Percentiles rank a stretch among this genome's conserved stretches.
Evolutionary conservation across 352 stramenopile species (phyloP).

Genomic region (Sclerospora graminicola): DNA sequence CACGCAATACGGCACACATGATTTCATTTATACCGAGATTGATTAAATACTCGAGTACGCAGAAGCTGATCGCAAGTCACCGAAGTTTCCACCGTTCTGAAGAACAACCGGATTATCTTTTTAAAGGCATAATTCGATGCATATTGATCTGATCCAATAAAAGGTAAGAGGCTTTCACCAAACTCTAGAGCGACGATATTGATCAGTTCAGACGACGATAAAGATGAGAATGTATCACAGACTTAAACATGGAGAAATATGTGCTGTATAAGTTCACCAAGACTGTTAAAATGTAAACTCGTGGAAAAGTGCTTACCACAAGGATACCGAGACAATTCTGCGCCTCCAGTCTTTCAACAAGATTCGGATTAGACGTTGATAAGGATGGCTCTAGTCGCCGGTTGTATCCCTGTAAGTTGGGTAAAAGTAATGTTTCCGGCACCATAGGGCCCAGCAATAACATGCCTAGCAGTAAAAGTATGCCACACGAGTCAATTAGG

Average conservation of each 20-base stretch:
- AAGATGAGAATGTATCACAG: neutral
- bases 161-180: neutral
- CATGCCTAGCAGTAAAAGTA: neutral
- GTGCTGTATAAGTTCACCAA: neutral
- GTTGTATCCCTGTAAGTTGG: neutral
- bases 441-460: no score
- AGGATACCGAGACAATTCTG: neutral
- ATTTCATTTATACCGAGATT: no score
- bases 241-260: neutral
- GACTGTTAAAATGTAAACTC: neutral
- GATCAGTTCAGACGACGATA: neutral
- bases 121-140: no score
- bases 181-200: neutral
- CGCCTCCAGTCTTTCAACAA: neutral
- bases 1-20: no score
- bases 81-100: no score
- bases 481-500: neutral
- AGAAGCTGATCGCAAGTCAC: no score
- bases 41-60: no score
- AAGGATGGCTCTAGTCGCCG: no score
- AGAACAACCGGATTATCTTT: no score
- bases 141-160: neutral
- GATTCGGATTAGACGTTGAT: no score
- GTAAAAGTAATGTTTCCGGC: neutral
- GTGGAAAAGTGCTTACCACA: no score